These are phyloP conservation scores for Raphanus raphanistrum DNA, from an alignment of 345 rosid genomes.

Conservation along the genomic window DNA sequence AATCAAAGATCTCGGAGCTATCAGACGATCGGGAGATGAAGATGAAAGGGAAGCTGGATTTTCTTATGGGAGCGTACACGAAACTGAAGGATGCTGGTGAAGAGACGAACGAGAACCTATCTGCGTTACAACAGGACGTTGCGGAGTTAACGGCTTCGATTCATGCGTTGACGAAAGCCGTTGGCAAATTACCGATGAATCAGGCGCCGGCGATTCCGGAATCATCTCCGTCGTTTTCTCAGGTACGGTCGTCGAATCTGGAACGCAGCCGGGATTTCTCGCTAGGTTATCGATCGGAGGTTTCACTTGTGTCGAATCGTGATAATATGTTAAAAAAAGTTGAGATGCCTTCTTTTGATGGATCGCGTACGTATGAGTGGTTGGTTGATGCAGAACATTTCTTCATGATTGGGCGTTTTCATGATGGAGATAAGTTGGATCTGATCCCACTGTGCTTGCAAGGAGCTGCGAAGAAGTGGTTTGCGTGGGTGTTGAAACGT, in stretches of 20 bases:
- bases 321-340: background rate
- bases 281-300: background rate
- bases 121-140: background rate
- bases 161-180: background rate
- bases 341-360: background rate
- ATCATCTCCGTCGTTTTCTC: background rate
- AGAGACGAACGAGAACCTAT: background rate
- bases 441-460: background rate
- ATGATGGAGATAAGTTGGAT: background rate
- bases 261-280: background rate
- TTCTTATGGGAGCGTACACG: background rate
- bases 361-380: background rate
- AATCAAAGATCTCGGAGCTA: background rate
- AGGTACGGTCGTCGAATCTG: background rate
- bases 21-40: background rate
- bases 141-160: background rate
- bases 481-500: background rate
- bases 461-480: background rate
- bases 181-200: background rate
- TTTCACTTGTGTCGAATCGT: background rate
- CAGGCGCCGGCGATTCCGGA: background rate
- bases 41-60: background rate
- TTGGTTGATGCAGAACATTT: background rate
- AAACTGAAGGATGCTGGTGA: background rate
- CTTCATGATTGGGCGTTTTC: background rate